Evolutionary conservation across 352 stramenopile species (phyloP), one percentile per base, ranked within the genome.

Genomic region (Globisporangium ultimum): DNA sequence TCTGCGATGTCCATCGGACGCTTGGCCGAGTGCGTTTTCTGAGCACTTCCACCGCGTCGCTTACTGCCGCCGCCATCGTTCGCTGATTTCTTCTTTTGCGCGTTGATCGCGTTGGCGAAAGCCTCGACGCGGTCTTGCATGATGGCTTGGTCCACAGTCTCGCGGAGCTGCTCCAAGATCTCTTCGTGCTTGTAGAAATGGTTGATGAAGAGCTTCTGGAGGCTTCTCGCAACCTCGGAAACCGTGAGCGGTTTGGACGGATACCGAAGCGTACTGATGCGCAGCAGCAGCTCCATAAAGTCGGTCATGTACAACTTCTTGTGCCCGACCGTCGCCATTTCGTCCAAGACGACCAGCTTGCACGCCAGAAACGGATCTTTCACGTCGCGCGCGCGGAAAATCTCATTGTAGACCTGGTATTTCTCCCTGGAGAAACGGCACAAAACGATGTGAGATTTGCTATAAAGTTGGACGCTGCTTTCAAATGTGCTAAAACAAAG

Each of bases 271-370:
- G 80, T 60, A 34, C 70, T 74, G 28, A 89, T 63, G 15, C 82
- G 82, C 59, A 89, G 55, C 17, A 89, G 61, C 3, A 91, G 66
- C 68, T 91, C 82, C 75, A 91, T 89, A 28, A 91, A 91, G 47
- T 91, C 82, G 15, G 77, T 88, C 34, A 89, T 65, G 50, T 73
- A 87, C 14, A 91, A 70, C 50, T 89, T 87, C 61, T 89, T 89
- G 66, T 89, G 78, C 21, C 76, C 76, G 1, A 74, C 60, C 2
- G 76, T 87, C 11, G 76, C 71, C 79, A 91, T 91, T 56, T 91
- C 82, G 66, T 91, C 79, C 61, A 89, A 61, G 32, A 89, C 75
- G 1, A 88, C 64, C 32, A 91, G 61, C 60, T 91, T 91, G 53
- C 79, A 91, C 46, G 73, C 71, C 28, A 91, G 54, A 58, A 88